Evolutionary conservation across 1,284 basidiomycete species (phyloP), one percentile per base, ranked within the genome.

Genomic region (Puccinia sorghi): DNA sequence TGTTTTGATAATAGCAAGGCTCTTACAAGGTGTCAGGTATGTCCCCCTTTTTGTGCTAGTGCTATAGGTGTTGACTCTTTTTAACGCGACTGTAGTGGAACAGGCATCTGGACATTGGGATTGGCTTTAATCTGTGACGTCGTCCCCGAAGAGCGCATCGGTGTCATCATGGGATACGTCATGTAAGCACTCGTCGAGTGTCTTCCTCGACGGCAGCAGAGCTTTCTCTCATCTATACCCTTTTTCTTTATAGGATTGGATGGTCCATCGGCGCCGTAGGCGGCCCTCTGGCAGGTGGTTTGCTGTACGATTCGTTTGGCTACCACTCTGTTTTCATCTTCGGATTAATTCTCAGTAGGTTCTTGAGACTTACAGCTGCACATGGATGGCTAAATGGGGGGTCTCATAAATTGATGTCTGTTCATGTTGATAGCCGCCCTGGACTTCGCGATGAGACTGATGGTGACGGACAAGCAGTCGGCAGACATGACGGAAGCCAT

Each of bases 241-340:
- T 8, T 4, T 57, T n/a, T 32, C n/a, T 32, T 57, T 32, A 1
- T 57, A 77, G 75, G 64, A 59, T 77, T 39, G 75, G 75, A 32
- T 77, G 75, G 75, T 69, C 64, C 3, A 69, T 77, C 22, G 75
- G 75, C 39, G 67, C 48, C 11, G 67, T 77, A 39, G 43, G 54
- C 7, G 75, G 75, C 3, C 75, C 75, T 25, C 20, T 77, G 41
- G 56, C 63, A 3, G 75, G 75, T 1, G 75, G 75, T 3, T 8
- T 70, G 25, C 22, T 77, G 27, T 77, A 77, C 52, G 64, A 69
- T 20, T 69, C 75, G 15, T 20, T 69, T n/a, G 75, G 75, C 25
- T 77, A 77, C 56, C 46, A 77, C 27, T 69, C 75, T 5, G 56
- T 77, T 9, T 77, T 77, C 39, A 22, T 77, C 50, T 77, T 70